Evolutionary conservation across 2,329 filamentous ascomycete genomes (phyloP), one percentile per base, ranked within the genome.

Genomic region (Trichoderma citrinoviride): DNA sequence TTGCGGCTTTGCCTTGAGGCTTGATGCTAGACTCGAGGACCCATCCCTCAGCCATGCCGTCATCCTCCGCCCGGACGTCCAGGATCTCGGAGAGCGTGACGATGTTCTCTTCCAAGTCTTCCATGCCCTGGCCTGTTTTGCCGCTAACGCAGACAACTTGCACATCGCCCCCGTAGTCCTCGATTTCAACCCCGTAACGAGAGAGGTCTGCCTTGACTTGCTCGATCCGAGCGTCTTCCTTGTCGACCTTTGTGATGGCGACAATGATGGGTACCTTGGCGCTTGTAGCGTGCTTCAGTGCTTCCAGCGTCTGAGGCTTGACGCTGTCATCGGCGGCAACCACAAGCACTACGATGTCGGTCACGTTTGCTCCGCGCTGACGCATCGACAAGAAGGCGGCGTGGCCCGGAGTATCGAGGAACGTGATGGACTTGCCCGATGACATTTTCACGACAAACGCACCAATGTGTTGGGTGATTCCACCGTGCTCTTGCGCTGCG

Each of bases 401-500:
- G 78, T 99, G 95, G 1, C 95, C 95, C 1, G 95, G 95, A 0
- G 95, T 99, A 74, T 99, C 95, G 29, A 99, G 83, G 80, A 99
- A 99, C 0, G 96, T 99, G 70, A 99, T 97, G 43, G 87, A 87
- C 77, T 94, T 96, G 49, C 93, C 93, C 5, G 87, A 88, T 5
- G 91, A 89, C 82, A 99, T 88, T 19, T 86, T 86, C 1, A 99
- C 95, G 7, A 93, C 93, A 79, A 99, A 99, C 17, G 95, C 95
- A 77, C 95, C 96, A 69, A 99, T 99, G 73, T 99, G 95, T 76
- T 99, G 95, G 0, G 95, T 99, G 74, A 99, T 99, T 41, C 95
- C 95, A 68, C 95, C 95, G 74, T 97, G 93, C 75, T 99, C 95
- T 61, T 90, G 87, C 6, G 92, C 92, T 47, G 90, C 96, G 49